Percentiles rank a stretch among this genome's conserved stretches.
Conservation (phyloP, 2,329 filamentous ascomycete genomes). For the Colletotrichum destructivum region DNA sequence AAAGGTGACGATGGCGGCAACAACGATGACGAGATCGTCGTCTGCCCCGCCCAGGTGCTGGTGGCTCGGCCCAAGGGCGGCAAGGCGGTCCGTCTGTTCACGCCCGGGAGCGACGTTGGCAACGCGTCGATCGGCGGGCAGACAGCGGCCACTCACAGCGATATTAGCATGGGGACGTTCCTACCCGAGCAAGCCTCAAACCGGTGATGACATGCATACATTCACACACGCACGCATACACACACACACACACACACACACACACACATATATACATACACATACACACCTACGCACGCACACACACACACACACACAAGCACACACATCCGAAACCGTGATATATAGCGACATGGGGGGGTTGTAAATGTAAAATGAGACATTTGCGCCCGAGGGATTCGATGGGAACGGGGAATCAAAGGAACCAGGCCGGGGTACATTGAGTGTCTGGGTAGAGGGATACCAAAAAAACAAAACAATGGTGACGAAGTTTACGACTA, state of each 20-base stretch:
- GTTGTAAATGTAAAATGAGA: neutral
- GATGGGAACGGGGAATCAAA: neutral
- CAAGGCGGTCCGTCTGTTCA: conserved; percentile 55
- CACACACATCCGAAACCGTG: neutral
- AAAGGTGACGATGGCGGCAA: conserved; percentile 90
- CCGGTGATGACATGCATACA: conserved; percentile 6
- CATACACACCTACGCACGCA: neutral
- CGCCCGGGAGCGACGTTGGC: conserved; percentile 68
- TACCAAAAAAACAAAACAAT: conserved; percentile 2
- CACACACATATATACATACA: neutral
- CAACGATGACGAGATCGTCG: conserved; percentile 94
- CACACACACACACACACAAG: neutral
- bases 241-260: neutral
- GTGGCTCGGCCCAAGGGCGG: conserved; percentile 71
- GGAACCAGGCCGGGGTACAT: neutral
- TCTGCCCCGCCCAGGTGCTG: conserved; percentile 94
- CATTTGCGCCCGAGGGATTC: neutral
- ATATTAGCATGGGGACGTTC: conserved; percentile 53
- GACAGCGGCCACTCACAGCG: conserved; percentile 50
- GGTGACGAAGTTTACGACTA: conserved; percentile 23
- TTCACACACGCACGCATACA: neutral
- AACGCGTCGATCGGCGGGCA: conserved; percentile 59
- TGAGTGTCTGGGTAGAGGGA: conserved; percentile 9
- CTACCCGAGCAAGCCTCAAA: conserved; percentile 47
- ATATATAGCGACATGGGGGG: neutral